phyloP scores from a whole-genome alignment of 305 asterid species.

The Fraxinus greggii region DNA sequence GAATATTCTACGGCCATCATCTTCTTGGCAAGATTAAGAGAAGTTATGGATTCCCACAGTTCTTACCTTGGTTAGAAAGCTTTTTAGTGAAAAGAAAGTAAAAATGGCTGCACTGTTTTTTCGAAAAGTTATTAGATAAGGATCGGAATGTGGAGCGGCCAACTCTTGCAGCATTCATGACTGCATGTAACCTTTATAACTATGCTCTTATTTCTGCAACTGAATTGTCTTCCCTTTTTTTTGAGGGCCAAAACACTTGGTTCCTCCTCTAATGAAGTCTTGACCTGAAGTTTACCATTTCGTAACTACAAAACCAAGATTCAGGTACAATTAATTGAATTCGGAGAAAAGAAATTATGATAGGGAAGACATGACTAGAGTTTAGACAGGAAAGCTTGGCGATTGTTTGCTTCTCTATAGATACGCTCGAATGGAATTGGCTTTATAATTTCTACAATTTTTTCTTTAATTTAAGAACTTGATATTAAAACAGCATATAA shows the following conservation, averaged over 20 bases:
- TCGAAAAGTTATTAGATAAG: slow-evolving; percentile 52
- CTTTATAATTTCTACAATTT: background rate
- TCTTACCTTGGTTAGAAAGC: slow-evolving; percentile 73
- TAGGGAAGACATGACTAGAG: background rate
- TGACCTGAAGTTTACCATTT: background rate
- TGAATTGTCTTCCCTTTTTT: background rate
- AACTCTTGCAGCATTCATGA: slow-evolving; percentile 74
- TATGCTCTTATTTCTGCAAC: slow-evolving; percentile 48
- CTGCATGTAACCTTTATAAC: slow-evolving; percentile 64
- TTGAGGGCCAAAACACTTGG: background rate
- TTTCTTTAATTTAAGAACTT: background rate
- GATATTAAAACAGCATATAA: background rate
- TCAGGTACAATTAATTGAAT: background rate
- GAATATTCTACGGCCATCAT: slow-evolving; percentile 50
- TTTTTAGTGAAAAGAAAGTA: slow-evolving; percentile 73
- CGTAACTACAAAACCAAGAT: background rate
- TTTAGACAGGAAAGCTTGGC: background rate
- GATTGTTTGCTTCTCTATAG: background rate
- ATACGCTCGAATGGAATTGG: background rate
- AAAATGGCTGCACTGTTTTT: slow-evolving; percentile 55
- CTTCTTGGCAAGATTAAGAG: slow-evolving; percentile 56
- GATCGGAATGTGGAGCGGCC: slow-evolving; percentile 50
- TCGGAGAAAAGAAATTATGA: background rate
- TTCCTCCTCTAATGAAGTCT: background rate
- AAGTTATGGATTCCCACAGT: slow-evolving; percentile 69